These are phyloP conservation scores for Sorghum bicolor DNA, from an alignment of 176 grass and related monocot genomes.

Conservation along the genomic window DNA sequence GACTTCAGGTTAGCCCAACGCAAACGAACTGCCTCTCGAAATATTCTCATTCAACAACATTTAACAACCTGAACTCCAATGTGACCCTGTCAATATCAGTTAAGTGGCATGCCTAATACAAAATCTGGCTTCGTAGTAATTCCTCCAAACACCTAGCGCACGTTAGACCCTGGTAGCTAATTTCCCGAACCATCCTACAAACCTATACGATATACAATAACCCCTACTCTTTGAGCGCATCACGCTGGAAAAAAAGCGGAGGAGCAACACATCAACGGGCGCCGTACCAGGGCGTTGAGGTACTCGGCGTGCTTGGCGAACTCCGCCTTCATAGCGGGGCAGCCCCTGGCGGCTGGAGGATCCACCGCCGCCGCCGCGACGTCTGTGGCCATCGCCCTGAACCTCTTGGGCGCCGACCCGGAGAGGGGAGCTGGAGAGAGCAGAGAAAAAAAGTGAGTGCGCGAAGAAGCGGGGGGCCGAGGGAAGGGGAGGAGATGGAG, in stretches of 20 bases:
- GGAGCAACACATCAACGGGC: not conserved
- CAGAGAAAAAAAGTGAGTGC: not conserved
- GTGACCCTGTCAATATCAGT: not conserved
- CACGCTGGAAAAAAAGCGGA: not conserved
- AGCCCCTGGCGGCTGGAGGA: not conserved
- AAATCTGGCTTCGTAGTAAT: not conserved
- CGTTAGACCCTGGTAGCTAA: not conserved
- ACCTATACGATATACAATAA: not conserved
- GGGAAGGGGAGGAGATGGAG: not conserved
- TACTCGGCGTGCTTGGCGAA: conserved; percentile 43
- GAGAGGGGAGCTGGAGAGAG: conserved; percentile 15
- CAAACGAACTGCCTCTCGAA: not conserved
- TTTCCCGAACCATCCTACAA: not conserved
- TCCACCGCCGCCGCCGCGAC: not conserved
- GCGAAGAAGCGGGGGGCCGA: not conserved
- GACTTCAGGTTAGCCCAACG: not conserved
- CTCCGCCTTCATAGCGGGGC: conserved; percentile 45
- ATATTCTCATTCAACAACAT: not conserved
- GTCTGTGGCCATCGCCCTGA: conserved; percentile 39
- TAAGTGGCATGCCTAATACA: not conserved
- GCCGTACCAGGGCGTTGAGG: conserved; percentile 43
- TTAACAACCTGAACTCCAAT: not conserved
- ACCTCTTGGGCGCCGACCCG: conserved; percentile 37
- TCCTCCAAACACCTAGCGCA: conserved; percentile 32
- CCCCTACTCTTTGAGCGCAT: not conserved